phyloP scores from a whole-genome alignment of 495 filamentous ascomycete species.

The Aspergillus biplanus region DNA sequence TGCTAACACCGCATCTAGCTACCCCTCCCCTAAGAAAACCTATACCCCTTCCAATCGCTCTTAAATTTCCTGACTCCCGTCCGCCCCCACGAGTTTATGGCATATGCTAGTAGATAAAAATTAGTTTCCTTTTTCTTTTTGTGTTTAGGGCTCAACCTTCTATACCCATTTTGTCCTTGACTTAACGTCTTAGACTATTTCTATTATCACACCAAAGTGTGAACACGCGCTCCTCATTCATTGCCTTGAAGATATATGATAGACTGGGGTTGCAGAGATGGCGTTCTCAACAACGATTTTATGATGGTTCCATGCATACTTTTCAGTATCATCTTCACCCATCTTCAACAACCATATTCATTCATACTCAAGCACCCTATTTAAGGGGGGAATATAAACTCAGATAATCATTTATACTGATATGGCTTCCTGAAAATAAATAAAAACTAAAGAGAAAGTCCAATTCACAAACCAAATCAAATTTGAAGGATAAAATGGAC shows the following conservation, averaged over 20 bases:
- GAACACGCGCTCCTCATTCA: constrained; percentile 19
- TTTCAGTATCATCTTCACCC: constrained; percentile 18
- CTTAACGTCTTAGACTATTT: constrained; percentile 41
- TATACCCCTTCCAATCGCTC: constrained; percentile 57
- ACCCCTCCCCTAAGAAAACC: constrained; percentile 81
- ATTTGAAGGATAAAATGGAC: neutral
- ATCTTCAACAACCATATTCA: constrained; percentile 14
- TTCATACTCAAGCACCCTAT: constrained; percentile 9
- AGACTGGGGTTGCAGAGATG: constrained; percentile 31
- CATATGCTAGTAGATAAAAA: constrained; percentile 19
- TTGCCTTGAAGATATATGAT: constrained; percentile 22
- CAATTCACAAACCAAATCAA: neutral
- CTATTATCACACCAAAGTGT: constrained; percentile 1
- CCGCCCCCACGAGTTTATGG: constrained; percentile 5
- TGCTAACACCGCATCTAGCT: constrained; percentile 52
- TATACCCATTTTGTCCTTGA: constrained; percentile 48
- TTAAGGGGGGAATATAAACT: constrained; percentile 1
- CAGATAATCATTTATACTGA: constrained; percentile 17
- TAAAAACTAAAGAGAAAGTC: constrained; percentile 12
- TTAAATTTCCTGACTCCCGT: constrained; percentile 25
- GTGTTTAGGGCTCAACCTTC: constrained; percentile 52
- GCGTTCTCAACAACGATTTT: constrained; percentile 52
- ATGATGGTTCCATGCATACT: constrained; percentile 23
- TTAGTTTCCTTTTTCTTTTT: constrained; percentile 24
- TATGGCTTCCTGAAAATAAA: constrained; percentile 20